Evolutionary conservation across 345 rosid genomes (phyloP).

Genomic region (Hypericum perforatum): DNA sequence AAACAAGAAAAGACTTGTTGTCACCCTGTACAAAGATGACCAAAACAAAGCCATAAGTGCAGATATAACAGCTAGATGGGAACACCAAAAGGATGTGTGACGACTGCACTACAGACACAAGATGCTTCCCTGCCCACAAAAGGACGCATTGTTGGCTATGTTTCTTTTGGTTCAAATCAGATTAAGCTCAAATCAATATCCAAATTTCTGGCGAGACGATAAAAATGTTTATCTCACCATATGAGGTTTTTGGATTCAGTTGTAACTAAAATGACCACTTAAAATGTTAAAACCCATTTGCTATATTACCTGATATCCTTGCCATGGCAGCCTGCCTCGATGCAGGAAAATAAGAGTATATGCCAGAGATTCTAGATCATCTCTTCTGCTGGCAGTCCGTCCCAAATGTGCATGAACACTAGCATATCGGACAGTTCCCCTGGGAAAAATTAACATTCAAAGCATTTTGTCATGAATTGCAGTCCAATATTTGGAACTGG

Average conservation of each 20-base stretch:
- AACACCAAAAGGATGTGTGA: background rate
- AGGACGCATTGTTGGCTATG: background rate
- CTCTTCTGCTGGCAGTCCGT: conserved; percentile 27
- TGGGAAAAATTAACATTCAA: conserved; percentile 1
- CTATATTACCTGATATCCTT: conserved; percentile 21
- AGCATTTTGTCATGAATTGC: background rate
- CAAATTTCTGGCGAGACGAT: no score
- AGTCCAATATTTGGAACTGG: background rate
- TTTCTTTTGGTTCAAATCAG: background rate
- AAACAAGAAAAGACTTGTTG: conserved; percentile 25
- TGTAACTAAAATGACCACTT: no score
- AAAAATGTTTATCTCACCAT: no score
- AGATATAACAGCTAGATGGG: background rate
- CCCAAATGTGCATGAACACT: conserved; percentile 29
- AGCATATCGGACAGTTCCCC: conserved; percentile 27
- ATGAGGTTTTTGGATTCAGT: no score
- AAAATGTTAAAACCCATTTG: no score
- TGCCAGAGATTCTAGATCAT: conserved; percentile 28
- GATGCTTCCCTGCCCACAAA: background rate
- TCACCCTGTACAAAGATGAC: conserved; percentile 17
- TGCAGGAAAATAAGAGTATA: conserved; percentile 26
- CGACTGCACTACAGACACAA: background rate
- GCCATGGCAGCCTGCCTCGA: conserved; percentile 27
- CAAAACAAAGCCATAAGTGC: background rate
- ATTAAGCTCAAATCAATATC: background rate